Evolutionary conservation across 2,329 filamentous ascomycete genomes (phyloP), one percentile per base, ranked within the genome.

Genomic region (Calonectria pteridis): DNA sequence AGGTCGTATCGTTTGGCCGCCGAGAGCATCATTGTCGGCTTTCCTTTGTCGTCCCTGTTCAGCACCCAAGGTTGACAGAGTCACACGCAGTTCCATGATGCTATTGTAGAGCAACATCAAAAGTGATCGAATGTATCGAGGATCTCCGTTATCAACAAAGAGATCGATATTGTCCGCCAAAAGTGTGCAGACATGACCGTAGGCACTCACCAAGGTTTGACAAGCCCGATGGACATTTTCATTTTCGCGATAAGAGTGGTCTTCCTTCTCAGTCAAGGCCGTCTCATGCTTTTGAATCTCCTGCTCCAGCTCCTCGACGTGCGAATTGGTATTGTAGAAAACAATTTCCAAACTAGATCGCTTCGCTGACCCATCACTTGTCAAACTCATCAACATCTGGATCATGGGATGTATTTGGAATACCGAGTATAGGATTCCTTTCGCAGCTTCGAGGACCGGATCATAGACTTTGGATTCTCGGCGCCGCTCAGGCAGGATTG

Each of bases 321-420:
- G 92, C 1, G 89, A 90, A 73, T 91, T 92, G 14, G 91, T 93
- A 80, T 93, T 93, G 83, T 93, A 93, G 73, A 93, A 91, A 33
- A 93, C 91, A 71, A 92, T 89, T 78, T 93, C 91, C 14, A 93
- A 88, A 75, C 91, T 93, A 5, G 91, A 92, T 64, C 91, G 86
- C 79, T 91, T 92, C 28, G 88, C 85, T 13, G 90, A 90, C 37
- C 89, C 90, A 73, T 93, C 91, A 76, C 88, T 90, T 62, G 91
- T 89, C 63, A 93, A 85, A 53, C 89, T 88, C 82, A 93, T 91
- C 67, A 93, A 85, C 83, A 90, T 91, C 82, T 93, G 91, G 73
- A 93, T 92, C 84, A 91, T 91, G 6, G 91, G 91, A 75, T 93
- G 92, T 31, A 93, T 91, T 80, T 93, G 91, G 75, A 93, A 93